Conservation (phyloP, 176 grass and related monocot genomes). For the Lolium multiflorum region DNA sequence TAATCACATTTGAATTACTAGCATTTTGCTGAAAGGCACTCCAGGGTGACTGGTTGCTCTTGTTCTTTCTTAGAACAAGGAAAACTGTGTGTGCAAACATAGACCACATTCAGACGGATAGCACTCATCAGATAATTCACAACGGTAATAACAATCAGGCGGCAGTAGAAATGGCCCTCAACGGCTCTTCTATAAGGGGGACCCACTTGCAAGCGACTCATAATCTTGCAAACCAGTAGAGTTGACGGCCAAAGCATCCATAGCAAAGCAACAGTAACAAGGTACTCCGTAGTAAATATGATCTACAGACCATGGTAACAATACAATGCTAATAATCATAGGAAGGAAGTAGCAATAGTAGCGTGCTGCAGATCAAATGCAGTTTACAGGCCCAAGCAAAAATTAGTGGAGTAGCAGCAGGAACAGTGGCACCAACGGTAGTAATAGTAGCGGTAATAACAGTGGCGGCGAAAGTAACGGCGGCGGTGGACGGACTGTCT, state of each 20-base stretch:
- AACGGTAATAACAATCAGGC: not conserved
- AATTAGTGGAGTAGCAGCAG: not conserved
- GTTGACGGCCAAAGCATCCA: not conserved
- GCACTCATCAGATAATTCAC: not conserved
- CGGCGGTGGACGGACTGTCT: not conserved
- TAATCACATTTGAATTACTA: not conserved
- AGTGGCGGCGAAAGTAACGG: not conserved
- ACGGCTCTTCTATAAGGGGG: not conserved
- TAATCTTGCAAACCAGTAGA: not conserved
- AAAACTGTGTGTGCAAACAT: not conserved
- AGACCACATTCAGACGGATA: not conserved
- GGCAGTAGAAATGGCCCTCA: not conserved
- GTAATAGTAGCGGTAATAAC: not conserved
- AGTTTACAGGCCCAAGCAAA: slow-evolving; percentile 18
- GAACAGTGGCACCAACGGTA: not conserved
- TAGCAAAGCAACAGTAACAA: not conserved
- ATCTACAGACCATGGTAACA: not conserved
- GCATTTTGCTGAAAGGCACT: not conserved
- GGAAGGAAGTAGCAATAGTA: not conserved
- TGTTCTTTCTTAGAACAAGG: not conserved
- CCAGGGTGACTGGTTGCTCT: not conserved
- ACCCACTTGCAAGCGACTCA: not conserved
- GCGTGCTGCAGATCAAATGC: not conserved
- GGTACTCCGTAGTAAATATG: not conserved
- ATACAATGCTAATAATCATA: not conserved